Base-by-base conservation (phyloP, 176 grass and related monocot genomes). In the Zoysia pacifica region DNA sequence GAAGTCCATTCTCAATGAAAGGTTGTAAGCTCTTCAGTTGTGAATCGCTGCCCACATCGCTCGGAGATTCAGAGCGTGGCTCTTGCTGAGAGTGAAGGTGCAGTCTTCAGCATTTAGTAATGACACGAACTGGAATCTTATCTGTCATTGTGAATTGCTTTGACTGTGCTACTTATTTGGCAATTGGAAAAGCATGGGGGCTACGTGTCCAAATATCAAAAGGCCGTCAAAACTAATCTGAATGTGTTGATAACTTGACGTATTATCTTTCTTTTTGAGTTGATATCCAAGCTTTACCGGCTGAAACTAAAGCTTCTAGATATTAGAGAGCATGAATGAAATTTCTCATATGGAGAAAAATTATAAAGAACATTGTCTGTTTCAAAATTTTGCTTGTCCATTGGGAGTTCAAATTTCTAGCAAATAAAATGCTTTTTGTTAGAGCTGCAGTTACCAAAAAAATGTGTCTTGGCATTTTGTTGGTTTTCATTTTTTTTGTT, bases 31-130 rank as follows among this genome's bases (percentile, higher is more conserved):
- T 94, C 92, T 46, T 99, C 96, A n/a, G 62, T 83, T 9, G 84
- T 99, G 79, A 86, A 99, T 60, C 76, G 92, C 35, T 99, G 90
- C 40, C 92, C 92, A 37, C 96, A 93, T 75, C 89, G 88, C 62
- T 89, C 86, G 45, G 92, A 91, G 86, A 91, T 99, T 87, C 92
- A 95, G 79, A 91, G 92, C 75, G 86, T 99, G 75, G 90, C 85
- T 76, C 84, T 95, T 40, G 72, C 92, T n/a, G 81, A 90, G 75
- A 83, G 86, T 13, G 73, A 90, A 88, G 86, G 92, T 93, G 73
- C 82, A 61, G 12, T 76, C 44, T 77, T 77, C 60, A 60, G 2
- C 62, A 38, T 85, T 59, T 76, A 16, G 7, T 75, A 19, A 84
- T 54, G 18, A 20, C 36, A 41, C 72, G 48, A n/a, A 7, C 6